Conservation (phyloP, 1,284 basidiomycete genomes). For the Papiliotrema nemorosa region DNA sequence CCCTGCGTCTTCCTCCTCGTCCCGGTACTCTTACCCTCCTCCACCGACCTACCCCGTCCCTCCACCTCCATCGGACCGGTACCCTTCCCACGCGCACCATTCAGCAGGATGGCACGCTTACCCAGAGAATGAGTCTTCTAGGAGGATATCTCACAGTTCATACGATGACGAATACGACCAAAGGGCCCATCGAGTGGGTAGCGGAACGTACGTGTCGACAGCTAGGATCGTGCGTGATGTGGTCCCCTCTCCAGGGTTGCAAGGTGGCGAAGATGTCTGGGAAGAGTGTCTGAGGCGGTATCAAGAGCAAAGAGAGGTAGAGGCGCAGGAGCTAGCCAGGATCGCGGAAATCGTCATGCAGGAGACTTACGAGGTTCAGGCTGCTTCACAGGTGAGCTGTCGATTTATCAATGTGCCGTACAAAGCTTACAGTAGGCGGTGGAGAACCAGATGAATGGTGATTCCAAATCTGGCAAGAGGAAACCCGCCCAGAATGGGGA, state of each 20-base stretch:
- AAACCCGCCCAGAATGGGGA: not conserved
- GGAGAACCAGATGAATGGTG: not conserved
- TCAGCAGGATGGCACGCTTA: no score
- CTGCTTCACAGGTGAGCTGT: not conserved
- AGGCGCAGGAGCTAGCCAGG: slow-evolving; percentile 26
- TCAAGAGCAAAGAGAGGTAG: slow-evolving; percentile 35
- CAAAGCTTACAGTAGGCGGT: not conserved
- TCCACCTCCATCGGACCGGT: no score
- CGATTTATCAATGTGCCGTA: not conserved
- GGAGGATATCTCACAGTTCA: no score
- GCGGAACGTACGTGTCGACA: not conserved
- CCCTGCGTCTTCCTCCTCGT: not conserved
- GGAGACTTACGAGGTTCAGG: not conserved
- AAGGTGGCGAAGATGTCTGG: slow-evolving; percentile 41
- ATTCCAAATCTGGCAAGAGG: not conserved
- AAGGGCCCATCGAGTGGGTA: not conserved
- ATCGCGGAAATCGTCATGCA: not conserved
- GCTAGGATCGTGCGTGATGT: not conserved
- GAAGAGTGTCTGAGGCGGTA: slow-evolving; percentile 33
- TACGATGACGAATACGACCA: not conserved
- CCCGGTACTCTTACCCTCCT: not conserved
- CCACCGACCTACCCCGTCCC: not conserved
- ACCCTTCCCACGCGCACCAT: no score
- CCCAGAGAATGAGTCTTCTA: no score
- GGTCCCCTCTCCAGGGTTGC: slow-evolving; percentile 1